Evolutionary conservation across 352 stramenopile species (phyloP), one percentile per base, ranked within the genome.

Genomic region (Blastocystis sp.): DNA sequence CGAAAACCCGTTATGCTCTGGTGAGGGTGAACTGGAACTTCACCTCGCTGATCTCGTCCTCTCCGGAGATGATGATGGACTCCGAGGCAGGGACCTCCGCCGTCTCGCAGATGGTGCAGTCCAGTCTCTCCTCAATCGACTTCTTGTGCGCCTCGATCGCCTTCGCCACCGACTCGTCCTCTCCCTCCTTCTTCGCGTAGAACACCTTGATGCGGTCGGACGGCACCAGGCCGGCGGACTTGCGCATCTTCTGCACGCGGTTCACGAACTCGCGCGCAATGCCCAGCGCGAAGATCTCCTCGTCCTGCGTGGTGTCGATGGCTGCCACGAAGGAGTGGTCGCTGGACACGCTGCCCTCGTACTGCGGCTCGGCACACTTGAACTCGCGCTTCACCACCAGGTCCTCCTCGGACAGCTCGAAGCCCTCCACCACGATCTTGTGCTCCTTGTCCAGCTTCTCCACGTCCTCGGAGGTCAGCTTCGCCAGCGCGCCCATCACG

Each of bases 241-340:
- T 99, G 57, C 97, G 93, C 70, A 99, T 91, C 91, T 99, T 98
- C 91, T 99, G 97, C 89, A 99, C 95, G 59, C 94, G 94, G 89
- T 97, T 98, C 87, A 98, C 96, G 66, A 99, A 93, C 90, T 99
- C 96, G 87, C 97, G 94, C 1, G 96, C 94, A 82, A 93, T 94
- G 69, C 95, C 95, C 82, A 97, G 93, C 81, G 93, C 92, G 76
- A 97, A 94, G 17, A 98, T 94, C 81, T 96, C 91, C 84, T 98
- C 94, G 90, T 98, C 95, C 90, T 98, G 93, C 43, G 94, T 94
- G 40, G 93, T 97, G 91, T 98, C 95, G 70, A 99, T 93, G 48
- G 96, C 94, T 38, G 98, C 94, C 81, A 98, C 94, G 38, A 98
- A 91, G 89, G 95, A 94, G 74, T 95, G 94, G 87, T 97, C 93